Evolutionary conservation across 2,329 filamentous ascomycete species (phyloP).

Genomic region (Pleoardoris graminearum): DNA sequence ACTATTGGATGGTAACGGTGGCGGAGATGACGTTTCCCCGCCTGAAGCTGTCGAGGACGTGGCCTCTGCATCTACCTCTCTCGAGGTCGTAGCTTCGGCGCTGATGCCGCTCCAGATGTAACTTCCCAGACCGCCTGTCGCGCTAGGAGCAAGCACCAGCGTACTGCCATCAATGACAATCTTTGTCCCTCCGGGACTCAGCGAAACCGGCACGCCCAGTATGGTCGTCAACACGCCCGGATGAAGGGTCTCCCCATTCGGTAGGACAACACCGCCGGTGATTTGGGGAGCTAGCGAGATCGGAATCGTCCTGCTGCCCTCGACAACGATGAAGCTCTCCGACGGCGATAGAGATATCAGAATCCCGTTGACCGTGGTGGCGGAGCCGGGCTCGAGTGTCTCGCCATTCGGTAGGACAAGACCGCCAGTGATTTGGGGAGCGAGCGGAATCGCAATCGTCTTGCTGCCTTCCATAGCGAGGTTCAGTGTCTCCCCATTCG

Average conservation of each 20-base stretch:
- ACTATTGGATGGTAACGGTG: no score
- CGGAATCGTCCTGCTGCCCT: background rate
- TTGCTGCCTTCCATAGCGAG: background rate
- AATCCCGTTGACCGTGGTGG: constrained; percentile 1
- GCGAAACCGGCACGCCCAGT: background rate
- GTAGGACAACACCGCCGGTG: background rate
- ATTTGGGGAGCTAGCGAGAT: background rate
- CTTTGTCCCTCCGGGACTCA: background rate
- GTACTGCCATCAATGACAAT: background rate
- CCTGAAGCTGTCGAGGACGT: background rate
- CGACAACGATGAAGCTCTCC: background rate
- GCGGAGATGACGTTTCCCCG: background rate
- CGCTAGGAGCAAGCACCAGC: background rate
- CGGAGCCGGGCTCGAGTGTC: background rate
- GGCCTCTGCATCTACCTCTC: background rate
- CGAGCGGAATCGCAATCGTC: background rate
- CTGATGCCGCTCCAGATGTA: constrained; percentile 4
- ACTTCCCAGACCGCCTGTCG: background rate
- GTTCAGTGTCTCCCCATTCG: background rate
- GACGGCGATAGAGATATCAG: background rate
- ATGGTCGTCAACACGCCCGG: background rate
- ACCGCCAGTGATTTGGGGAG: background rate
- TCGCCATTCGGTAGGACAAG: constrained; percentile 2
- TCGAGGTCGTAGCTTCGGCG: background rate
- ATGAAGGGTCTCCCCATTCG: background rate